Evolutionary conservation across 768 basidiomycete genomes (phyloP).

Genomic region (Mycena epipterygia): DNA sequence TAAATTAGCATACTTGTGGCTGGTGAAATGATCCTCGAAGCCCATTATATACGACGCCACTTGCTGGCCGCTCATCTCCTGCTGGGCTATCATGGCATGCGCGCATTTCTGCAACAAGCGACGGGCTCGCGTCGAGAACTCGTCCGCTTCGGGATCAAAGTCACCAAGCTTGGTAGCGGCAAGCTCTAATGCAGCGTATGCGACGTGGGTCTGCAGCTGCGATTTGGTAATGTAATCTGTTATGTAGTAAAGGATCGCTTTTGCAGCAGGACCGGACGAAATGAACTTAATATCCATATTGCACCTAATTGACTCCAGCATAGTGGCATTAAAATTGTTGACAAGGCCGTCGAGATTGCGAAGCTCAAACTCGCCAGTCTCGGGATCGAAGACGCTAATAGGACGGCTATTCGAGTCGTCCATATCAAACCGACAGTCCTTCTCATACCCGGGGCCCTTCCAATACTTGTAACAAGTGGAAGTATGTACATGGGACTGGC

Average conservation of each 20-base stretch:
- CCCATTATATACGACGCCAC: not conserved
- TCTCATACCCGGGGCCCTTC: not conserved
- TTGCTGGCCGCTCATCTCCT: not conserved
- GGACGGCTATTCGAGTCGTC: not conserved
- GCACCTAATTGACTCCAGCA: not conserved
- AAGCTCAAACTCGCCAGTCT: not conserved
- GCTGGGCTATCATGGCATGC: not conserved
- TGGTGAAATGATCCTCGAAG: not conserved
- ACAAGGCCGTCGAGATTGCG: not conserved
- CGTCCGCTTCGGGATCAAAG: not conserved
- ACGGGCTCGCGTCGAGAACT: not conserved
- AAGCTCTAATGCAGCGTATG: not conserved
- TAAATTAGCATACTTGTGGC: not conserved
- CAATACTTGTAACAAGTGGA: constrained; percentile 14
- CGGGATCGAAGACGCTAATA: not conserved
- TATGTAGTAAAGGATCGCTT: not conserved
- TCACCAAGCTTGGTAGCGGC: not conserved
- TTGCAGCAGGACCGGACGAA: not conserved
- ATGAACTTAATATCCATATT: not conserved
- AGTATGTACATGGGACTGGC: not conserved
- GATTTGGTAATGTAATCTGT: constrained; percentile 3
- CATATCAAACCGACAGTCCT: not conserved
- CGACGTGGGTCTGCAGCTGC: not conserved
- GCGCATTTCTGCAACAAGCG: not conserved
- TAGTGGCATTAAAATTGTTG: not conserved